A percentile compares a stretch with the other conserved stretches of the same genome.
Evolutionary conservation across 768 basidiomycete species (phyloP).

Genomic region (Mycena vulgaris): DNA sequence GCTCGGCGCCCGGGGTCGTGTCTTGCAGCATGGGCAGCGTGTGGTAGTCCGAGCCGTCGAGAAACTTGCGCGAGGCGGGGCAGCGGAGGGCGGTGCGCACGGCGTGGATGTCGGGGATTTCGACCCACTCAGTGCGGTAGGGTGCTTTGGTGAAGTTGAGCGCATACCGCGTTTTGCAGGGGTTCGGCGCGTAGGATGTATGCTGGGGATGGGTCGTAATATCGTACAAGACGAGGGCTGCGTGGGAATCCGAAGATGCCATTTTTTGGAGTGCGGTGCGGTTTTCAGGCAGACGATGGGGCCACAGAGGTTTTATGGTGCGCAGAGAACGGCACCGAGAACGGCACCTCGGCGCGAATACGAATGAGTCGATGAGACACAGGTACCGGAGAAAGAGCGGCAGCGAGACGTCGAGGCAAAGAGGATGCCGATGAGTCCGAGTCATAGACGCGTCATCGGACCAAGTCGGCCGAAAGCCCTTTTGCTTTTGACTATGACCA

Average conservation of each 20-base stretch:
- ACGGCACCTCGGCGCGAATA: conserved; percentile 5
- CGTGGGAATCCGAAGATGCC: conserved; percentile 8
- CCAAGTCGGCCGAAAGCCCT: no score
- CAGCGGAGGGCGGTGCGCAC: not conserved
- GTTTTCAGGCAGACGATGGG: conserved; percentile 21
- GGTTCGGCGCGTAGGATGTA: conserved; percentile 26
- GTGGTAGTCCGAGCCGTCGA: conserved; percentile 44
- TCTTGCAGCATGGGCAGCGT: conserved; percentile 57
- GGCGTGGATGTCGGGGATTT: conserved; percentile 16
- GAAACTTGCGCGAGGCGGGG: conserved; percentile 40
- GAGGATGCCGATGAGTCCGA: not conserved
- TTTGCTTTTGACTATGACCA: no score
- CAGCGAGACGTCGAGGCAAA: not conserved
- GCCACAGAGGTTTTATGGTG: not conserved
- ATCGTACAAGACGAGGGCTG: conserved; percentile 5
- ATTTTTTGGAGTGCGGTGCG: conserved; percentile 23
- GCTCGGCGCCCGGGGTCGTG: conserved; percentile 51
- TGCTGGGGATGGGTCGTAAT: conserved; percentile 12
- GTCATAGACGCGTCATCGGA: not conserved
- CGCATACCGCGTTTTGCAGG: conserved; percentile 27
- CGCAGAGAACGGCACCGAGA: not conserved
- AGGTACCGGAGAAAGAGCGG: not conserved
- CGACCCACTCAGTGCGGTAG: conserved; percentile 45
- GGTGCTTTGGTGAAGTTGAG: conserved; percentile 35
- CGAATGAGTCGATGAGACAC: conserved; percentile 23